Percentiles rank a stretch among this genome's conserved stretches.
Conservation (phyloP, 805 yeast species). For the Teunomyces tritomae region DNA sequence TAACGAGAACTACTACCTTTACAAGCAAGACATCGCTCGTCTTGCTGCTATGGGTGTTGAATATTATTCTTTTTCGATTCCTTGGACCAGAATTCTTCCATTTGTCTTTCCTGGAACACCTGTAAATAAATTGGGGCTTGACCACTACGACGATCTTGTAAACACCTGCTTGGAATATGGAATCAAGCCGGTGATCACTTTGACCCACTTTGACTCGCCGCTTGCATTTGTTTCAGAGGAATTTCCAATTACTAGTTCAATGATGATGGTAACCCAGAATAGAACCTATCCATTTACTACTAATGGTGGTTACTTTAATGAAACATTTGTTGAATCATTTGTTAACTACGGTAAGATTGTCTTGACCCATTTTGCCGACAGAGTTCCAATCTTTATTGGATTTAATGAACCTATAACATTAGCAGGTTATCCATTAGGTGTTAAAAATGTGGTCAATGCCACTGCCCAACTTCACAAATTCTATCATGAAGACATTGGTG, state of each 20-base stretch:
- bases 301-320: slow-evolving; percentile 24
- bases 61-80: slow-evolving; percentile 29
- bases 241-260: background rate
- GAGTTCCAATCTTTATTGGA: slow-evolving; percentile 29
- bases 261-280: background rate
- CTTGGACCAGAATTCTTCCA: slow-evolving; percentile 36
- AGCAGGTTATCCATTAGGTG: slow-evolving; percentile 16
- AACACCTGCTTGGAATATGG: slow-evolving; percentile 20
- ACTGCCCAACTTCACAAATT: slow-evolving; percentile 20
- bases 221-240: slow-evolving; percentile 6
- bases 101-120: slow-evolving; percentile 21
- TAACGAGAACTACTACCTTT: slow-evolving; percentile 29
- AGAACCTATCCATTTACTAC: slow-evolving; percentile 10
- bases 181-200: slow-evolving; percentile 26
- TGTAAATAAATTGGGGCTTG: slow-evolving; percentile 13
- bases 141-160: slow-evolving; percentile 20
- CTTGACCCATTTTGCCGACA: slow-evolving; percentile 25
- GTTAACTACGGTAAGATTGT: slow-evolving; percentile 29
- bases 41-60: slow-evolving; percentile 31
- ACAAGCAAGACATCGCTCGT: slow-evolving; percentile 30
- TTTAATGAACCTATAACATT: slow-evolving; percentile 28
- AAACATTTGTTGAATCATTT: slow-evolving; percentile 26
- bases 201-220: slow-evolving; percentile 35
- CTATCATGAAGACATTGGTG: slow-evolving; percentile 21
- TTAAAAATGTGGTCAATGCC: slow-evolving; percentile 26